Conservation (phyloP, 805 yeast species). For the Candida xiaguanensis region DNA sequence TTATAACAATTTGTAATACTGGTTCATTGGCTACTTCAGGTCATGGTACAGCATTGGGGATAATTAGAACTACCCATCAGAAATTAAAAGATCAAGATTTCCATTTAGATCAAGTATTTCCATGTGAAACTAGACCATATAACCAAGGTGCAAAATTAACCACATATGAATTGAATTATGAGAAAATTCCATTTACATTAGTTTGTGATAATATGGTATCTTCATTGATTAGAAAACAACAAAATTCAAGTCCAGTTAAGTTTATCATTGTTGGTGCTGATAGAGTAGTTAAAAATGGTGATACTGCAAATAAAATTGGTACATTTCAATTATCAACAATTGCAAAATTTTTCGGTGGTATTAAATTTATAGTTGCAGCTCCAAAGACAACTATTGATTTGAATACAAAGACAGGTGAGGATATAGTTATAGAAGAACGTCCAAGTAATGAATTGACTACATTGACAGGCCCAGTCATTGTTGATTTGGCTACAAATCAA, state of each 20-base stretch:
- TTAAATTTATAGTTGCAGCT: conserved; percentile 90
- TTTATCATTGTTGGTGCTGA: conserved; percentile 95
- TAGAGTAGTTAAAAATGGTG: conserved; percentile 89
- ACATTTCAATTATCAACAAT: conserved; percentile 83
- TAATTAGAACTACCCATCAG: conserved; percentile 67
- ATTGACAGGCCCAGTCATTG: conserved; percentile 54
- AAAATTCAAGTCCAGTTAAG: conserved; percentile 62
- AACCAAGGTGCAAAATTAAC: conserved; percentile 95
- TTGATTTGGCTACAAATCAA: conserved; percentile 16
- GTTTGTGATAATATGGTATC: conserved; percentile 92
- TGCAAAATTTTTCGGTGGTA: conserved; percentile 49
- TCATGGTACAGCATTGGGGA: conserved; percentile 95
- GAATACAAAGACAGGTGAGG: conserved; percentile 61
- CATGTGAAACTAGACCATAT: conserved; percentile 93
- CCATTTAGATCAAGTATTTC: conserved; percentile 68
- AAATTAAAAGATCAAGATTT: conserved; percentile 39
- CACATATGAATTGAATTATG: conserved; percentile 84
- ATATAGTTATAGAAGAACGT: conserved; percentile 83
- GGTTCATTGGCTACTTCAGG: conserved; percentile 98
- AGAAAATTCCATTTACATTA: conserved; percentile 80
- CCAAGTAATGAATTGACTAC: conserved; percentile 75
- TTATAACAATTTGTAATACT: conserved; percentile 90
- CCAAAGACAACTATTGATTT: conserved; percentile 89
- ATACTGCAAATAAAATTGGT: conserved; percentile 94
- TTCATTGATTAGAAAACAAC: conserved; percentile 51